phyloP scores from a whole-genome alignment of 2,329 filamentous ascomycete species.

The Periconia sp. region DNA sequence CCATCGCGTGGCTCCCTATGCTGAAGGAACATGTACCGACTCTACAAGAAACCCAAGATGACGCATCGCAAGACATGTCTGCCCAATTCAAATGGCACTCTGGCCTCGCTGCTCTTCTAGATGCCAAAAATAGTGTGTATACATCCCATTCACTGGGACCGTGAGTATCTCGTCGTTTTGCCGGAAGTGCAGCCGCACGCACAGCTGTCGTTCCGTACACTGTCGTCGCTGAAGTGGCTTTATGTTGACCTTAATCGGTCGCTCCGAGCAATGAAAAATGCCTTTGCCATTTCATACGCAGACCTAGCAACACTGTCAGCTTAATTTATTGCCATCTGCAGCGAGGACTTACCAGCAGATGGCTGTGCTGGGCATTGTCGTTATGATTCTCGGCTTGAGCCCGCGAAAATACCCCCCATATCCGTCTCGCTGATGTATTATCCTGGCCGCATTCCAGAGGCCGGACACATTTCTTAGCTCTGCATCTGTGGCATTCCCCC shows the following conservation, averaged over 20 bases:
- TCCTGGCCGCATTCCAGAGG: constrained; percentile 76
- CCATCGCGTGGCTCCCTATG: constrained; percentile 32
- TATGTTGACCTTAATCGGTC: constrained; percentile 13
- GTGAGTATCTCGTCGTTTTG: constrained; percentile 19
- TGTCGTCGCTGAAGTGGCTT: constrained; percentile 5
- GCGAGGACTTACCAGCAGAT: constrained; percentile 82
- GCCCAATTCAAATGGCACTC: constrained; percentile 20
- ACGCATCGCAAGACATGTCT: constrained; percentile 19
- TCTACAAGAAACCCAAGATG: constrained; percentile 30
- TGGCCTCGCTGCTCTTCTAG: constrained; percentile 18
- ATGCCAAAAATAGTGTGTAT: constrained; percentile 26
- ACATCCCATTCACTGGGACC: constrained; percentile 16
- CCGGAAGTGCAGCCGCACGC: constrained; percentile 11
- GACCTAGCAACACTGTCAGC: constrained; percentile 54
- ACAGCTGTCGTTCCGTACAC: constrained; percentile 6
- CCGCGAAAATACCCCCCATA: constrained; percentile 90
- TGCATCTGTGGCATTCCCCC: constrained; percentile 79
- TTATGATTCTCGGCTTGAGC: constrained; percentile 86
- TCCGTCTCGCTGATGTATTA: constrained; percentile 85
- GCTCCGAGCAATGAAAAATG: constrained; percentile 64
- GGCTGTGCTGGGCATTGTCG: constrained; percentile 98
- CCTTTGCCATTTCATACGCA: constrained; percentile 72
- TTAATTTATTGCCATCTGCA: too few relatives aligned
- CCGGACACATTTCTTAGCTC: constrained; percentile 88
- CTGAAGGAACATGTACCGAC: constrained; percentile 32